phyloP scores from a whole-genome alignment of 768 basidiomycete species.

The Lactifluus subvellereus region DNA sequence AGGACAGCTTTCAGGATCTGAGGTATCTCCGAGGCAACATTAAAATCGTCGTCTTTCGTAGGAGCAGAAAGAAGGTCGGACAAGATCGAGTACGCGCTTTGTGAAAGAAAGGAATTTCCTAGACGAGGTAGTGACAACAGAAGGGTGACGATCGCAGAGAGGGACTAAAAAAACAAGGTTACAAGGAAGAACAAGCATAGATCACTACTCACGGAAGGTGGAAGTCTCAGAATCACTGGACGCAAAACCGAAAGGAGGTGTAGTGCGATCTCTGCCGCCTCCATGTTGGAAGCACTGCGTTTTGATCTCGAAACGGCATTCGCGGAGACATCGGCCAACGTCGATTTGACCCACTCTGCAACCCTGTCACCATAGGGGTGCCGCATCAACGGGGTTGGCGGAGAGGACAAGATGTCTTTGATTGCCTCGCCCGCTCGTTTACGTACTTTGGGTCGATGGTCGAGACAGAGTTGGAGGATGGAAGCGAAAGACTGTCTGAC shows the following conservation, averaged over 20 bases:
- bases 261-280: conserved; percentile 66
- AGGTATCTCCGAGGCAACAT: conserved; percentile 48
- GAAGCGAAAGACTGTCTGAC: conserved; percentile 82
- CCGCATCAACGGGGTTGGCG: conserved; percentile 65
- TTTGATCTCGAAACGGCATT: conserved; percentile 59
- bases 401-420: conserved; percentile 64
- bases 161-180: conserved; percentile 44
- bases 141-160: conserved; percentile 60
- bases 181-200: neutral
- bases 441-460: conserved; percentile 90
- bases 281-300: conserved; percentile 46
- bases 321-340: conserved; percentile 58
- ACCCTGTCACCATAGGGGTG: conserved; percentile 87
- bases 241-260: conserved; percentile 72
- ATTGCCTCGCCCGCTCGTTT: conserved; percentile 86
- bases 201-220: conserved; percentile 54
- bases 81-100: conserved; percentile 81
- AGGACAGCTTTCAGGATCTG: conserved; percentile 63
- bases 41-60: conserved; percentile 44
- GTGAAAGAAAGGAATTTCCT: conserved; percentile 83
- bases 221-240: conserved; percentile 54
- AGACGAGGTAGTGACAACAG: conserved; percentile 82
- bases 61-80: conserved; percentile 67
- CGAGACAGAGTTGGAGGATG: conserved; percentile 74
- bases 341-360: conserved; percentile 68